These are phyloP conservation scores for Scheffersomyces segobiensis DNA, from an alignment of 1,139 yeast species.

Conservation along the genomic window DNA sequence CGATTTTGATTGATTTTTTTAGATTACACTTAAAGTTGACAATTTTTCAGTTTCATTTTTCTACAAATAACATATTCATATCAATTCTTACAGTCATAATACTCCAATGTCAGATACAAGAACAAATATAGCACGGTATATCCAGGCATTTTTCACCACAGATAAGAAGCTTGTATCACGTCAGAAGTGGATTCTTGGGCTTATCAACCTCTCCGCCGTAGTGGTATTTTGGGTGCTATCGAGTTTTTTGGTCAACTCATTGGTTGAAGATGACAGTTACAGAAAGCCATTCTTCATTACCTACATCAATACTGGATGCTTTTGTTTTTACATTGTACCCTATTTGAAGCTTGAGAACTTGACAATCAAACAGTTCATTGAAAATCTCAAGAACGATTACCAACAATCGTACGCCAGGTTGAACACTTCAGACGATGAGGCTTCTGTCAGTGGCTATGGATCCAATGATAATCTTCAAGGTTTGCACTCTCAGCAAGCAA, in stretches of 20 bases:
- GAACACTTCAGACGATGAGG: constrained; percentile 7
- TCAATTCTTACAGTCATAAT: not conserved
- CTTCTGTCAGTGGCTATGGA: constrained; percentile 17
- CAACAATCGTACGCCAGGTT: not conserved
- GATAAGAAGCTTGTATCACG: constrained; percentile 21
- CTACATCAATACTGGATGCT: constrained; percentile 84
- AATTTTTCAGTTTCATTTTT: not conserved
- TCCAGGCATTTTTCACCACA: constrained; percentile 14
- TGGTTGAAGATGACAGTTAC: constrained; percentile 68
- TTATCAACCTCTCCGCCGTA: constrained; percentile 69
- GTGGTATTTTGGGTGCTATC: constrained; percentile 87
- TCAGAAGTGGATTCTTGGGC: constrained; percentile 74
- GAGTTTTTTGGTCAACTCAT: constrained; percentile 73
- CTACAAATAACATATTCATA: not conserved
- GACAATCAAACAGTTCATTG: constrained; percentile 24
- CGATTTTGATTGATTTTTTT: not conserved
- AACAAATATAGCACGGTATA: constrained; percentile 5
- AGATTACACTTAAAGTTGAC: not conserved
- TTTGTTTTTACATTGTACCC: constrained; percentile 74
- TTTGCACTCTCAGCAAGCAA: constrained; percentile 15
- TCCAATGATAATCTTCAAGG: constrained; percentile 21
- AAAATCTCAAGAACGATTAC: constrained; percentile 22
- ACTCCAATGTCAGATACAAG: not conserved
- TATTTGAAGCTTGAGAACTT: constrained; percentile 33
- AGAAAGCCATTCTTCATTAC: constrained; percentile 94